phyloP scores from a whole-genome alignment of 2,329 filamentous ascomycete species.

The Incumbomyces lentus region DNA sequence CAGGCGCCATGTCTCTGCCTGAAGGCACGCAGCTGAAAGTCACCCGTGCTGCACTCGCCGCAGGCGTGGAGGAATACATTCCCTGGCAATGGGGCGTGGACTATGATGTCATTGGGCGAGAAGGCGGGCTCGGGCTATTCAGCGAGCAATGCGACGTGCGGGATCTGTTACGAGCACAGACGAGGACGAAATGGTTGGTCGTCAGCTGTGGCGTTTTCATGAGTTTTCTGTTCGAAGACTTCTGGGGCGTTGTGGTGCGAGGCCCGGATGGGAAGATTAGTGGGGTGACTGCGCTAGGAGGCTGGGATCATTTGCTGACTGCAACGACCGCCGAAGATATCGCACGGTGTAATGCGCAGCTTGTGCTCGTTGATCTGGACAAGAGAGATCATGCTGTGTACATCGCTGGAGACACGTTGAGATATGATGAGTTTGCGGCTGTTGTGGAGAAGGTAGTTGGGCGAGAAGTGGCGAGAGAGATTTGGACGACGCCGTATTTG shows the following conservation, averaged over 20 bases:
- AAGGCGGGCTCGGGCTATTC: constrained; percentile 51
- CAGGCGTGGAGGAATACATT: constrained; percentile 44
- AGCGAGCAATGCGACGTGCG: constrained; percentile 57
- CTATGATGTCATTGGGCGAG: constrained; percentile 55
- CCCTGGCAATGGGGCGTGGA: constrained; percentile 69
- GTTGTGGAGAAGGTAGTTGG: constrained; percentile 39
- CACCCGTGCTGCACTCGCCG: constrained; percentile 44
- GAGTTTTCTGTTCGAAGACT: constrained; percentile 55
- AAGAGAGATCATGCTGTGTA: constrained; percentile 40
- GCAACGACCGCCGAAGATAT: constrained; percentile 56
- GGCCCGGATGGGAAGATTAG: constrained; percentile 14
- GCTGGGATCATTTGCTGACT: constrained; percentile 53
- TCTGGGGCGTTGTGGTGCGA: constrained; percentile 53
- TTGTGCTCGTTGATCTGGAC: constrained; percentile 36
- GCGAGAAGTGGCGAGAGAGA: constrained; percentile 36
- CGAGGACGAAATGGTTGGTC: constrained; percentile 48
- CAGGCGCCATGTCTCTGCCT: constrained; percentile 50
- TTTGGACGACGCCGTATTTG: constrained; percentile 41
- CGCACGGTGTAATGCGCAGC: constrained; percentile 47
- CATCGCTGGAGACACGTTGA: constrained; percentile 52
- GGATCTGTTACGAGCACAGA: constrained; percentile 40
- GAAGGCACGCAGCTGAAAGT: constrained; percentile 50
- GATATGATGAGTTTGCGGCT: constrained; percentile 45
- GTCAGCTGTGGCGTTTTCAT: constrained; percentile 62
- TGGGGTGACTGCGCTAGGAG: constrained; percentile 44